Evolutionary conservation across 2,329 filamentous ascomycete genomes (phyloP).

Genomic region (Elsinoe fawcettii): DNA sequence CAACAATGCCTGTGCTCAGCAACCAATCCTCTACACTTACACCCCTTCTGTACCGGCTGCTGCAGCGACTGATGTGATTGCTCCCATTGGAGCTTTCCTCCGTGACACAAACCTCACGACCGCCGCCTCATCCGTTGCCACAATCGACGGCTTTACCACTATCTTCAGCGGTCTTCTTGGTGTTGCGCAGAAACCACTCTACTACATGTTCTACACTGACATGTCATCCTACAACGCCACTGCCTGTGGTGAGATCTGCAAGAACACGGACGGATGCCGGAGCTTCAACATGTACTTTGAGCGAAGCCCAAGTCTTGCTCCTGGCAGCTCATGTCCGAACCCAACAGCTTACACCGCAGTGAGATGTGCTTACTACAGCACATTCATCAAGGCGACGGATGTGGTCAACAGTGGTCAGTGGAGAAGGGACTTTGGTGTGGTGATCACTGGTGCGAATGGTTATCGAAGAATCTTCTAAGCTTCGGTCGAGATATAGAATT

Average conservation of each 20-base stretch:
- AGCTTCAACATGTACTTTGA: conserved; percentile 22
- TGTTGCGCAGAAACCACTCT: conserved; percentile 10
- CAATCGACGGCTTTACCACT: not conserved
- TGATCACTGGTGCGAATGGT: conserved; percentile 36
- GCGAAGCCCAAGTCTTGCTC: conserved; percentile 18
- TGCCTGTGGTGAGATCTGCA: conserved; percentile 19
- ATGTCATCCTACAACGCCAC: conserved; percentile 17
- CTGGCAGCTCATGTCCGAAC: conserved; percentile 22
- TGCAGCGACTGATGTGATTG: conserved; percentile 2
- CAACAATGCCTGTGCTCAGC: not conserved
- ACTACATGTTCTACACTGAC: conserved; percentile 19
- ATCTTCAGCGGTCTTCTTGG: conserved; percentile 11
- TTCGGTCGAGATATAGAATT: not conserved
- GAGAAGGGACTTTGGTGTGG: conserved; percentile 24
- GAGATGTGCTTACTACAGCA: conserved; percentile 15
- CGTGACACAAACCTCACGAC: not conserved
- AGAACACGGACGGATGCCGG: conserved; percentile 18
- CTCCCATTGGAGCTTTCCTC: not conserved
- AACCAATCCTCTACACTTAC: conserved; percentile 7
- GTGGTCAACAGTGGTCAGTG: conserved; percentile 26
- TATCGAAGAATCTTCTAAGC: conserved; percentile 20
- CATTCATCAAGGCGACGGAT: conserved; percentile 15
- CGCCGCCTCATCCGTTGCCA: not conserved
- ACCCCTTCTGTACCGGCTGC: conserved; percentile 1
- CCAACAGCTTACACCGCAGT: conserved; percentile 20